These are phyloP conservation scores for Trichaptum fuscoviolaceum DNA, from an alignment of 768 basidiomycete species.

Conservation along the genomic window DNA sequence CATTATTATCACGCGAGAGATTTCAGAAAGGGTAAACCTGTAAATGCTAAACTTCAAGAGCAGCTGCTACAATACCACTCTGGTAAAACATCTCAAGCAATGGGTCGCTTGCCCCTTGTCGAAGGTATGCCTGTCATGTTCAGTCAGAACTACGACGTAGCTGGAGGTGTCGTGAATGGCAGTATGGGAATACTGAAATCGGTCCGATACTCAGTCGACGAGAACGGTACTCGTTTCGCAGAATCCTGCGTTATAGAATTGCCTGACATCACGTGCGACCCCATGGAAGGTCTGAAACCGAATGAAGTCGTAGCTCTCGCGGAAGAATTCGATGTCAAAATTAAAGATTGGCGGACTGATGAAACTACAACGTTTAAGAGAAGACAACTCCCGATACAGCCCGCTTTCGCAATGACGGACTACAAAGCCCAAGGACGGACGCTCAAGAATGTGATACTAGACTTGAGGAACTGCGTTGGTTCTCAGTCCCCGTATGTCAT, in stretches of 20 bases:
- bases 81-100: too few species aligned
- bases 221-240: slow-evolving; percentile 14
- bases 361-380: slow-evolving; percentile 24
- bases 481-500: slow-evolving; percentile 38
- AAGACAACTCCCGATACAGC: slow-evolving; percentile 30
- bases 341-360: neutral
- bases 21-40: too few species aligned
- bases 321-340: slow-evolving; percentile 11
- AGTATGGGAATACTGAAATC: slow-evolving; percentile 12
- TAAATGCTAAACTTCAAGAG: too few species aligned
- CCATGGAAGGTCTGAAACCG: slow-evolving; percentile 16
- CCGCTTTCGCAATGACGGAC: slow-evolving; percentile 35
- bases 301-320: slow-evolving; percentile 18
- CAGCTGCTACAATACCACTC: too few species aligned
- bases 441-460: slow-evolving; percentile 24
- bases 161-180: slow-evolving; percentile 33
- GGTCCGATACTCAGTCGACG: slow-evolving; percentile 21
- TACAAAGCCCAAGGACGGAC: slow-evolving; percentile 38
- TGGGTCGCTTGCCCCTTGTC: too few species aligned
- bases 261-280: slow-evolving; percentile 4
- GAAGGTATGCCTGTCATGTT: too few species aligned
- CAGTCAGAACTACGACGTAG: too few species aligned
- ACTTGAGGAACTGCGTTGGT: slow-evolving; percentile 25
- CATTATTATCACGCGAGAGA: too few species aligned
- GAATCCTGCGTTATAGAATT: slow-evolving; percentile 24